phyloP scores from a whole-genome alignment of 2,329 filamentous ascomycete species.

The Fusarium begoniae region DNA sequence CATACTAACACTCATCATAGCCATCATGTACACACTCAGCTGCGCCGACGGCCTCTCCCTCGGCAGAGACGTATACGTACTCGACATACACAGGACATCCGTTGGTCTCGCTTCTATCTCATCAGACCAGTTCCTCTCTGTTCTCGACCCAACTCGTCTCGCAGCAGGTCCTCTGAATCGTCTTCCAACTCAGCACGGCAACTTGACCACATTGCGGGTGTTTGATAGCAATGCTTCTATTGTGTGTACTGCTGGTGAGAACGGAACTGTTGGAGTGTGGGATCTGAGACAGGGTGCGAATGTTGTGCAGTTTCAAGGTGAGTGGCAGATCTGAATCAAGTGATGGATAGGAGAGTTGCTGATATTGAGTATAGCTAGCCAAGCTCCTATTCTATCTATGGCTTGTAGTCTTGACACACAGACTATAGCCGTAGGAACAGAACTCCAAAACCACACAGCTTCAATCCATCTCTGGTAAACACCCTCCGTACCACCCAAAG shows the following conservation, averaged over 20 bases:
- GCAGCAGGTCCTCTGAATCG: constrained; percentile 58
- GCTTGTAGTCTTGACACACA: constrained; percentile 66
- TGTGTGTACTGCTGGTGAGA: constrained; percentile 75
- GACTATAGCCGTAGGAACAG: constrained; percentile 76
- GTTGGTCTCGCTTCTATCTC: constrained; percentile 69
- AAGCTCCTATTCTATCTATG: constrained; percentile 69
- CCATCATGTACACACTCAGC: constrained; percentile 47
- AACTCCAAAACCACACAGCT: constrained; percentile 71
- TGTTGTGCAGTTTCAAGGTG: constrained; percentile 58
- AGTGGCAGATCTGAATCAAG: constrained; percentile 38
- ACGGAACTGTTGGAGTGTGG: constrained; percentile 73
- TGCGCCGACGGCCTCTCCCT: constrained; percentile 46
- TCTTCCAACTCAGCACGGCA: constrained; percentile 64
- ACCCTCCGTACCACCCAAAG: neutral
- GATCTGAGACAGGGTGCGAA: constrained; percentile 64
- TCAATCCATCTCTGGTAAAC: constrained; percentile 69
- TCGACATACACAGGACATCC: constrained; percentile 63
- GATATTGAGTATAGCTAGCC: constrained; percentile 47
- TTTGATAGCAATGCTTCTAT: constrained; percentile 62
- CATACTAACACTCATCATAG: constrained; percentile 5
- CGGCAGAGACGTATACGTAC: constrained; percentile 62
- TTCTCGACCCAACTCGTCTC: constrained; percentile 70
- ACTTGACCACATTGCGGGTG: constrained; percentile 69
- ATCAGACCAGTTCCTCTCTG: constrained; percentile 74
- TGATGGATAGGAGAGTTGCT: neutral